phyloP scores from a whole-genome alignment of 2,329 filamentous ascomycete species.

The Venturia carpophila region DNA sequence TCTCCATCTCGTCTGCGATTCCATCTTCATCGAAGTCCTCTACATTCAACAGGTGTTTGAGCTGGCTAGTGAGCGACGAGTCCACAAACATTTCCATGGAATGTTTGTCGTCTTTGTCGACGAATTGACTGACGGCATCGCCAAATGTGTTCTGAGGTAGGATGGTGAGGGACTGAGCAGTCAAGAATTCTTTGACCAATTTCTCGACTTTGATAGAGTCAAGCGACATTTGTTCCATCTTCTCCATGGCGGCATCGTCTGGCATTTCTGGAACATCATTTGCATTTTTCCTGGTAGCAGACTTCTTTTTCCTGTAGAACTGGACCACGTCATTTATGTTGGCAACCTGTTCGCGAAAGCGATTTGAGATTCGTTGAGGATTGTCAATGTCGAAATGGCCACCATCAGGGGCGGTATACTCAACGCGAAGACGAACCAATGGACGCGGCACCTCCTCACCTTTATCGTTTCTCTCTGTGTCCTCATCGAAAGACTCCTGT shows the following conservation, averaged over 20 bases:
- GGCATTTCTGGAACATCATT: constrained; percentile 48
- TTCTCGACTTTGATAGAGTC: constrained; percentile 82
- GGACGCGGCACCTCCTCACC: constrained; percentile 64
- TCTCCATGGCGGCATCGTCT: constrained; percentile 54
- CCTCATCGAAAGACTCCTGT: constrained; percentile 47
- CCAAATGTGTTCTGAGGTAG: constrained; percentile 87
- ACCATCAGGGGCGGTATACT: constrained; percentile 77
- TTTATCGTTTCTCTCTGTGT: constrained; percentile 45
- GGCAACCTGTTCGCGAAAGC: constrained; percentile 82
- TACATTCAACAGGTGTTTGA: constrained; percentile 35
- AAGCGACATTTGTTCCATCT: constrained; percentile 41
- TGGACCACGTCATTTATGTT: constrained; percentile 91
- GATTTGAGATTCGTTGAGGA: constrained; percentile 88
- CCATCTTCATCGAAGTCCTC: constrained; percentile 62
- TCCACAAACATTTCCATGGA: constrained; percentile 57
- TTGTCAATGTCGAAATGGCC: constrained; percentile 88
- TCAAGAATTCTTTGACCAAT: constrained; percentile 79
- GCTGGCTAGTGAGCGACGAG: constrained; percentile 36
- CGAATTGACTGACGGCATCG: constrained; percentile 85
- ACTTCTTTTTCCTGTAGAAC: constrained; percentile 83
- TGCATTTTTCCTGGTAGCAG: constrained; percentile 40
- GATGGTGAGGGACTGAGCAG: constrained; percentile 82
- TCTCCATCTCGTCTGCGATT: constrained; percentile 65
- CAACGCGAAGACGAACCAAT: constrained; percentile 81
- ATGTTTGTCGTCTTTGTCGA: constrained; percentile 91